phyloP scores from a whole-genome alignment of 345 rosid genomes.

The Hibiscus syriacus region DNA sequence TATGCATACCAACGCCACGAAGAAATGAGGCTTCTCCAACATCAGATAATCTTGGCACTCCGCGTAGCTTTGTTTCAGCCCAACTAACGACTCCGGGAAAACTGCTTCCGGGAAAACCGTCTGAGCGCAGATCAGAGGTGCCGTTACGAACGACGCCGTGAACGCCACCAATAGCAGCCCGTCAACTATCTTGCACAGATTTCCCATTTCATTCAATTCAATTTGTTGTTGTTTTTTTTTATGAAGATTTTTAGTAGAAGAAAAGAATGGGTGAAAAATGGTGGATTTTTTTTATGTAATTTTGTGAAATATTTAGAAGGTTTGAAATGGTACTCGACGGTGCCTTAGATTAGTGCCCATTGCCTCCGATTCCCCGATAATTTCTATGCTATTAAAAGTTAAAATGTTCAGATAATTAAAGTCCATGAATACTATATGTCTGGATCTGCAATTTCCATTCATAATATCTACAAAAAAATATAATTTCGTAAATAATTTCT shows the following conservation, averaged over 20 bases:
- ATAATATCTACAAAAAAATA: too few species aligned
- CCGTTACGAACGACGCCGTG: conserved; percentile 34
- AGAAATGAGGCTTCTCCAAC: conserved; percentile 65
- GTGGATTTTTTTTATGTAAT: neutral
- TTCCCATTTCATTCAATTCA: conserved; percentile 36
- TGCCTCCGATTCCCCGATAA: neutral
- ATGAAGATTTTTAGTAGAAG: neutral
- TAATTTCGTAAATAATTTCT: too few species aligned
- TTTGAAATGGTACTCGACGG: conserved; percentile 6
- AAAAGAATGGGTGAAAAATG: neutral
- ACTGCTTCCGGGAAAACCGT: conserved; percentile 33
- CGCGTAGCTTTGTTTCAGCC: conserved; percentile 37
- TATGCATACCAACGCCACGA: conserved; percentile 62
- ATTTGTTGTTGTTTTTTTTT: neutral
- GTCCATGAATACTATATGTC: too few species aligned
- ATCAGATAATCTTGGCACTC: conserved; percentile 46
- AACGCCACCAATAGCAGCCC: conserved; percentile 47
- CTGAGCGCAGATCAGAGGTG: conserved; percentile 60
- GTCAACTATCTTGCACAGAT: conserved; percentile 47
- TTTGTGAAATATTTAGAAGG: neutral
- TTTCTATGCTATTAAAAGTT: neutral
- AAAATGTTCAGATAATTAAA: too few species aligned
- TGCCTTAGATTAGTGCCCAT: neutral
- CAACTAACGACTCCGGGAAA: conserved; percentile 45
- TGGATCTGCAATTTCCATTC: too few species aligned